phyloP scores from a whole-genome alignment of 1,139 yeast genomes.

The Komagataea norvegica region DNA sequence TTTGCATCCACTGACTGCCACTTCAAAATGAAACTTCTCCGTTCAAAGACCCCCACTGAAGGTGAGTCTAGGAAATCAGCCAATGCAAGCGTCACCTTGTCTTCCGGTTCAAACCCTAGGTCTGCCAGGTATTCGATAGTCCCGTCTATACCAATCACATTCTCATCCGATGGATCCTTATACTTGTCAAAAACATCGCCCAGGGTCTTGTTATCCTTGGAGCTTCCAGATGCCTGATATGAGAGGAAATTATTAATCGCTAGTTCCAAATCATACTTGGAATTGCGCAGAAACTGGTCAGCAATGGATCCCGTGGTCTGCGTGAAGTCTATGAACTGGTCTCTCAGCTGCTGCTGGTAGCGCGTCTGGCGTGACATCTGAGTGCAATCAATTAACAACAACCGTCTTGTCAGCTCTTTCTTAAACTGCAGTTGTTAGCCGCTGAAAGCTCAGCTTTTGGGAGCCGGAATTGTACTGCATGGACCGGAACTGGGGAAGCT shows the following conservation, averaged over 20 bases:
- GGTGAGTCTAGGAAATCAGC: slow-evolving; percentile 68
- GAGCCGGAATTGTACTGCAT: no score
- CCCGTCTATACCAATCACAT: slow-evolving; percentile 64
- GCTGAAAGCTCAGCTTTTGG: no score
- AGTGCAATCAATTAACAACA: no score
- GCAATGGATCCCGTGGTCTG: slow-evolving; percentile 22
- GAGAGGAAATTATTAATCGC: slow-evolving; percentile 26
- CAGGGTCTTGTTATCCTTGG: slow-evolving; percentile 17
- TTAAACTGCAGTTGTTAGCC: no score
- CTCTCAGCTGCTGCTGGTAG: slow-evolving; percentile 24
- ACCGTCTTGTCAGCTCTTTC: no score
- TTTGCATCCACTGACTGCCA: slow-evolving; percentile 45
- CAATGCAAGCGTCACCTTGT: slow-evolving; percentile 60
- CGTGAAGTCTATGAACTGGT: slow-evolving; percentile 27
- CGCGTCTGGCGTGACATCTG: slow-evolving; percentile 19
- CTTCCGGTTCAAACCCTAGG: slow-evolving; percentile 68
- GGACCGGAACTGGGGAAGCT: no score
- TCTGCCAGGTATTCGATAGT: slow-evolving; percentile 64
- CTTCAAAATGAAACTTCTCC: slow-evolving; percentile 44
- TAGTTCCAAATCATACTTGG: slow-evolving; percentile 24
- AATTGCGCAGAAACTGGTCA: slow-evolving; percentile 17
- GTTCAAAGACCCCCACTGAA: slow-evolving; percentile 54
- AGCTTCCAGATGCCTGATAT: slow-evolving; percentile 16
- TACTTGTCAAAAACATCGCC: slow-evolving; percentile 19
- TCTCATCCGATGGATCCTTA: slow-evolving; percentile 20